These are phyloP conservation scores for Thinopyrum elongatum DNA, from an alignment of 176 grass and related monocot species.

Conservation along the genomic window DNA sequence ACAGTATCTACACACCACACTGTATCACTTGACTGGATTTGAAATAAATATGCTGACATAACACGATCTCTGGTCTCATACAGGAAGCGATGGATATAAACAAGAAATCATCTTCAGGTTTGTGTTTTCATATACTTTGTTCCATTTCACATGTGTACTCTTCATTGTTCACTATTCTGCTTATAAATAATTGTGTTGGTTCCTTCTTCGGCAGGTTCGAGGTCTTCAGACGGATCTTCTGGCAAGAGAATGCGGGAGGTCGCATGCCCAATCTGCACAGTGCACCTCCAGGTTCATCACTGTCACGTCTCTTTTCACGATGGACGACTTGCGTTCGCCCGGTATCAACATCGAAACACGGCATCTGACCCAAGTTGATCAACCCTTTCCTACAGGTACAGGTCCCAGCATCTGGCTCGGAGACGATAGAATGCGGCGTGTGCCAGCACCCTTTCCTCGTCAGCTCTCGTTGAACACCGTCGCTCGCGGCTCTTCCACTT, in stretches of 20 bases:
- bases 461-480: constrained; percentile 56
- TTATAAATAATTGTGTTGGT: background rate
- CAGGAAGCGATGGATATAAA: constrained; percentile 99
- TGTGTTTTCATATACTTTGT: background rate
- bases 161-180: background rate
- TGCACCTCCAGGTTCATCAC: constrained; percentile 80
- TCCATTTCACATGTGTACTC: background rate
- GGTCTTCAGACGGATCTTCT: constrained; percentile 60
- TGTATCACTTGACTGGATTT: background rate
- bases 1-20: background rate
- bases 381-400: constrained; percentile 54
- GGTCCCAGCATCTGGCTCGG: constrained; percentile 78
- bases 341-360: background rate
- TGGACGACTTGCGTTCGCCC: fast-evolving
- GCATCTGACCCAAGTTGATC: background rate
- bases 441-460: constrained; percentile 97
- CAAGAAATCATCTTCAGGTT: constrained; percentile 83
- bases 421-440: constrained; percentile 91
- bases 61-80: constrained; percentile 19
- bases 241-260: constrained; percentile 84
- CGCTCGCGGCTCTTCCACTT: too few species aligned
- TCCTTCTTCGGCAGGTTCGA: constrained; percentile 46
- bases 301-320: background rate
- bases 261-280: constrained; percentile 86
- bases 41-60: constrained; percentile 1